A percentile compares a stretch with the other conserved stretches of the same genome.
phyloP scores from a whole-genome alignment of 208 protist genomes.

The Trichomonas gallinae region DNA sequence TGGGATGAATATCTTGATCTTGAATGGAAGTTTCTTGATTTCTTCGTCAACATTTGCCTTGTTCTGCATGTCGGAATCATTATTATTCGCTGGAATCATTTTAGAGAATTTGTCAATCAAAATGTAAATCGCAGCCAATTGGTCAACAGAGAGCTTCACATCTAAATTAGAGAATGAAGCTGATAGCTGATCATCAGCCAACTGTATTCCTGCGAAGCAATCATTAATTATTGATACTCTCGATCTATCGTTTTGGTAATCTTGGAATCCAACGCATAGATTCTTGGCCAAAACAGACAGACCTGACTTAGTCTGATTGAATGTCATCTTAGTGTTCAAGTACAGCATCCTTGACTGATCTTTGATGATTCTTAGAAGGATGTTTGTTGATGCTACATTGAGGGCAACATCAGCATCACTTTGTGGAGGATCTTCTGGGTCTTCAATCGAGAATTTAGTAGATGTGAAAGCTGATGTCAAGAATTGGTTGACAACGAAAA shows the following conservation, averaged over 20 bases:
- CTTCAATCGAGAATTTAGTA: not conserved
- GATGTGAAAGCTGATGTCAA: not conserved
- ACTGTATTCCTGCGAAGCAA: not conserved
- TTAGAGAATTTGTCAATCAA: not conserved
- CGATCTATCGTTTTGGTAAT: not conserved
- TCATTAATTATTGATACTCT: not conserved
- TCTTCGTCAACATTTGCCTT: not conserved
- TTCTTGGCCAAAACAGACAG: not conserved
- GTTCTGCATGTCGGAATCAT: not conserved
- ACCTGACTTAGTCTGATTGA: not conserved
- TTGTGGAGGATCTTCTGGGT: not conserved
- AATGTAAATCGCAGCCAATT: not conserved
- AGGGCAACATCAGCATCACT: not conserved
- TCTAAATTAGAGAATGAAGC: not conserved
- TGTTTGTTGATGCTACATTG: not conserved
- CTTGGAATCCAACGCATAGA: not conserved
- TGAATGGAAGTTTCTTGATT: not conserved
- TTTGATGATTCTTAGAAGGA: not conserved
- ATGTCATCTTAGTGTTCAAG: not conserved
- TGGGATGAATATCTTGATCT: not conserved
- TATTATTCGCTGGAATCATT: not conserved
- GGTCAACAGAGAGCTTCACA: not conserved
- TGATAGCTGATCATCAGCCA: not conserved
- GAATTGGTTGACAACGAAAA: not conserved
- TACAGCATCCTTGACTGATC: not conserved